A percentile compares a stretch with the other conserved stretches of the same genome.
Conservation (phyloP, 257 asterid genomes). For the Solanum sparsipilum region DNA sequence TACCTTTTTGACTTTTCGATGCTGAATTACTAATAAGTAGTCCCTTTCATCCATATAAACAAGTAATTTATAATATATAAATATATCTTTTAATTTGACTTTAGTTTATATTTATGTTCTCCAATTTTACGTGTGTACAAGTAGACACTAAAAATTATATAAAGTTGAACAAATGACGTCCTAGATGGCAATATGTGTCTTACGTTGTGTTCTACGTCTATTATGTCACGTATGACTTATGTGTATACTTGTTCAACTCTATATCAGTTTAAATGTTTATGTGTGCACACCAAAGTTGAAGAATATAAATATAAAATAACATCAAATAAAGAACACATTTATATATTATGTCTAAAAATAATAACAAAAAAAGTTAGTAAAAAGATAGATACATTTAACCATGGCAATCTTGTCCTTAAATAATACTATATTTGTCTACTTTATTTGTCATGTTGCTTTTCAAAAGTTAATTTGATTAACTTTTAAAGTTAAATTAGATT, state of each 20-base stretch:
- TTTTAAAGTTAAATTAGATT: too few species aligned
- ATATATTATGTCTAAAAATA: too few species aligned
- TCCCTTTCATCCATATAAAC: neutral
- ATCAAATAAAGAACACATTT: too few species aligned
- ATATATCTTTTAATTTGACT: accelerated
- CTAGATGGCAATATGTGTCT: neutral
- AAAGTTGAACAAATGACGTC: too few species aligned
- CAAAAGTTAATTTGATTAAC: accelerated
- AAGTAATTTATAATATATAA: neutral
- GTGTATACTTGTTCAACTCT: too few species aligned
- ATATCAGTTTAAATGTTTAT: too few species aligned
- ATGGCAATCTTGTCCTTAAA: neutral
- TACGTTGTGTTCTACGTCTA: too few species aligned
- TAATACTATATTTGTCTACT: too few species aligned
- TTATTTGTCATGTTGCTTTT: too few species aligned
- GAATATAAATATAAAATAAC: too few species aligned
- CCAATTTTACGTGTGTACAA: accelerated
- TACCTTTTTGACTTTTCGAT: neutral
- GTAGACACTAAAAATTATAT: accelerated
- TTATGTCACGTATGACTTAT: too few species aligned
- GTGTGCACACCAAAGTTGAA: neutral
- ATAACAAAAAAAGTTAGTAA: neutral
- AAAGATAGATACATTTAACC: neutral
- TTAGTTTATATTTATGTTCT: too few species aligned
- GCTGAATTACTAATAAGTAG: neutral